Evolutionary conservation across 805 yeast species (phyloP).

Genomic region (Isabelozyma rhagii): DNA sequence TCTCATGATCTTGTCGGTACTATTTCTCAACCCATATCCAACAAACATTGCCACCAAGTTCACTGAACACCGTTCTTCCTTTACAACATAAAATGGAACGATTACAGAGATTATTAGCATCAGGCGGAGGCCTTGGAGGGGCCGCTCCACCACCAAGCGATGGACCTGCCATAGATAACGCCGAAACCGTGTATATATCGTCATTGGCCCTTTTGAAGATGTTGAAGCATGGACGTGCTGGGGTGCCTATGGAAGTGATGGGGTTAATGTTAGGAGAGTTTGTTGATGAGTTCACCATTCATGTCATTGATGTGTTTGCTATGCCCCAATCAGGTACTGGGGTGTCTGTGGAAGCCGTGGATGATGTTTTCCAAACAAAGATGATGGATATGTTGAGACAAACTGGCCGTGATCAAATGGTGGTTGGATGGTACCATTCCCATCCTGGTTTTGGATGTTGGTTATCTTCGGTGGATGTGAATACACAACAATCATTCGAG

Average conservation of each 20-base stretch:
- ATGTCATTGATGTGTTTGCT: slow-evolving; percentile 97
- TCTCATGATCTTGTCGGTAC: background rate
- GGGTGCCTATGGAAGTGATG: slow-evolving; percentile 82
- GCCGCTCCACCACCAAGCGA: slow-evolving; percentile 49
- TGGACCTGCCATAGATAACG: slow-evolving; percentile 85
- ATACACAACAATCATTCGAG: slow-evolving; percentile 96
- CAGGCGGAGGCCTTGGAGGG: slow-evolving; percentile 45
- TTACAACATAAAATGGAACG: slow-evolving; percentile 36
- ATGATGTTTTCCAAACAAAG: slow-evolving; percentile 95
- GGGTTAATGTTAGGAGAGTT: slow-evolving; percentile 98
- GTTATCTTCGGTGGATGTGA: slow-evolving; percentile 95
- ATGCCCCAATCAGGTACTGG: slow-evolving; percentile 99
- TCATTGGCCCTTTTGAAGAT: slow-evolving; percentile 91
- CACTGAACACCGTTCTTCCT: background rate
- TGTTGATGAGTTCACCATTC: slow-evolving; percentile 95
- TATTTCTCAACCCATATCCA: background rate
- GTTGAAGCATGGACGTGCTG: slow-evolving; percentile 96
- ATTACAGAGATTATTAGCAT: slow-evolving; percentile 46
- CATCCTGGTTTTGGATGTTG: slow-evolving; percentile 99
- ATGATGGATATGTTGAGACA: slow-evolving; percentile 99
- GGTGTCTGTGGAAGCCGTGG: slow-evolving; percentile 98
- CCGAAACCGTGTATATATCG: slow-evolving; percentile 95
- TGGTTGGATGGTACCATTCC: slow-evolving; percentile 99
- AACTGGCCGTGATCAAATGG: slow-evolving; percentile 99
- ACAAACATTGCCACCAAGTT: slow-evolving; percentile 14